phyloP scores from a whole-genome alignment of 306 rosid genomes.

The Begonia peltatifolia region DNA sequence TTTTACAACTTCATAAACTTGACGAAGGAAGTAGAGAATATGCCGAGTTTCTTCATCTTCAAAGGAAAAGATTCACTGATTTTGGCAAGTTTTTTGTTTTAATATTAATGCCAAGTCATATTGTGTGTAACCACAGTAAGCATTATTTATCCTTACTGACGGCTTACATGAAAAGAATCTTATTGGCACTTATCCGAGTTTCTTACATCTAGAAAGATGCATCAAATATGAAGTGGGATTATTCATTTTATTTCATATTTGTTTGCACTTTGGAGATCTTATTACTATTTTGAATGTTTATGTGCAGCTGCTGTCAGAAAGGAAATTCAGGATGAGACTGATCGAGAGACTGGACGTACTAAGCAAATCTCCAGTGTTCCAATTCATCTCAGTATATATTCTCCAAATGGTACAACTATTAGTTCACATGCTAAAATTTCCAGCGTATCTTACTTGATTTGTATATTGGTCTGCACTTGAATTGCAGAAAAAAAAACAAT shows the following conservation, averaged over 20 bases:
- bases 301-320: slow-evolving; percentile 78
- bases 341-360: slow-evolving; percentile 85
- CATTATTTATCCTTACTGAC: too few species aligned
- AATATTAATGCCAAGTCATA: neutral
- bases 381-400: slow-evolving; percentile 86
- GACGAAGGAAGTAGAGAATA: slow-evolving; percentile 80
- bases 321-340: slow-evolving; percentile 93
- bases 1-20: slow-evolving; percentile 75
- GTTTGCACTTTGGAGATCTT: too few species aligned
- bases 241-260: too few species aligned
- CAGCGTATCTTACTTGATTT: slow-evolving; percentile 1
- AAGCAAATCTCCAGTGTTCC: slow-evolving; percentile 80
- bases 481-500: neutral
- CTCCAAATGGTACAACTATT: slow-evolving; percentile 70
- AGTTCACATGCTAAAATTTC: too few species aligned
- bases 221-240: too few species aligned
- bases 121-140: too few species aligned
- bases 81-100: slow-evolving; percentile 35
- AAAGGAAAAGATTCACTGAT: slow-evolving; percentile 61
- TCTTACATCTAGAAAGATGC: too few species aligned
- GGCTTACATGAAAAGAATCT: too few species aligned
- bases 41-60: slow-evolving; percentile 81
- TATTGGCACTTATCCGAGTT: too few species aligned
- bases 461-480: neutral
- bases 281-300: neutral